A percentile compares a stretch with the other conserved stretches of the same genome.
These are phyloP conservation scores for Fusarium bulbicola DNA, from an alignment of 2,329 filamentous ascomycete species.

Conservation along the genomic window DNA sequence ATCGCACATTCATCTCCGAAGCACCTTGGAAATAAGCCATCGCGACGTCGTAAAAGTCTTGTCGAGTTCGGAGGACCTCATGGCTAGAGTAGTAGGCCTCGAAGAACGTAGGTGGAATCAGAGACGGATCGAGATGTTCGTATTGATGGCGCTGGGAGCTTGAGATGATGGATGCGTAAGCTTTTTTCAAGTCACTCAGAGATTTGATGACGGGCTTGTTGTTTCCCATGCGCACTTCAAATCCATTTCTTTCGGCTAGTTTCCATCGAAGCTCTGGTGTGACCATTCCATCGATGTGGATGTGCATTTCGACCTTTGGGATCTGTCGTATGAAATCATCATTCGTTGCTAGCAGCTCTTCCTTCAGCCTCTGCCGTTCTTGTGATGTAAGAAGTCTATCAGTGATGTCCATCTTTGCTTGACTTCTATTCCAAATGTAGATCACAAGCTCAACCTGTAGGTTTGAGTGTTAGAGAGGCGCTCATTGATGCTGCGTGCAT, in stretches of 20 bases:
- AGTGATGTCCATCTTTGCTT: background rate
- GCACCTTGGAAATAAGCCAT: background rate
- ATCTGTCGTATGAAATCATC: background rate
- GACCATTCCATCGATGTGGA: background rate
- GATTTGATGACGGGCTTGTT: background rate
- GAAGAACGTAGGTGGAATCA: background rate
- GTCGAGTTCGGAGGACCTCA: background rate
- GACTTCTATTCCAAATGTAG: too few relatives aligned
- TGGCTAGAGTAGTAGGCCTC: background rate
- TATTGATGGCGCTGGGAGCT: background rate
- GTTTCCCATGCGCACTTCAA: background rate
- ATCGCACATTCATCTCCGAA: background rate
- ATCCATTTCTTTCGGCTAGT: background rate
- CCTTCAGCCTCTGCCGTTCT: background rate
- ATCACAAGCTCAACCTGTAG: too few relatives aligned
- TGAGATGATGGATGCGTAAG: background rate
- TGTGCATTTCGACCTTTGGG: background rate
- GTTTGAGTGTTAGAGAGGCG: too few relatives aligned
- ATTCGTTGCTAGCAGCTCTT: background rate
- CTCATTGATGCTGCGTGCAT: background rate
- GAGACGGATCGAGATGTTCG: background rate
- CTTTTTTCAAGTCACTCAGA: background rate
- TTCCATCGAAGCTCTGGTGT: background rate
- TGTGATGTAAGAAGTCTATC: background rate
- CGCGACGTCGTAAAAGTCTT: background rate